Evolutionary conservation across 2,329 filamentous ascomycete species (phyloP).

Genomic region (Diaporthe sp.): DNA sequence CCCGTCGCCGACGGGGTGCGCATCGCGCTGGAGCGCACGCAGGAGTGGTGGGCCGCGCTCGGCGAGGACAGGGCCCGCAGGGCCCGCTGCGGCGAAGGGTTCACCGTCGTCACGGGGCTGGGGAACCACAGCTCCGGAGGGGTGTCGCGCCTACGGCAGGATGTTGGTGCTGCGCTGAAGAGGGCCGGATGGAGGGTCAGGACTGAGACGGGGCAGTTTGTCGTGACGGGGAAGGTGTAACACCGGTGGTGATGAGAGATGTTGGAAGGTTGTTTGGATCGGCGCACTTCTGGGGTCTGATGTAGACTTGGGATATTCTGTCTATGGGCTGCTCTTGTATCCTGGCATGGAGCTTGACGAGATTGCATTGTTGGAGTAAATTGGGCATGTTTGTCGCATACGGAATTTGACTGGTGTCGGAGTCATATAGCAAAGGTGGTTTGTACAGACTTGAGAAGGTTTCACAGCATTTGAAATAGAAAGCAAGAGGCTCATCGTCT

Average conservation of each 20-base stretch:
- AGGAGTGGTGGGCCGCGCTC: slow-evolving; percentile 81
- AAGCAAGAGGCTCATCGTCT: not conserved
- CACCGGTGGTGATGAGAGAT: not conserved
- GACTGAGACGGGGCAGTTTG: slow-evolving; percentile 77
- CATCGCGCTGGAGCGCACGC: slow-evolving; percentile 78
- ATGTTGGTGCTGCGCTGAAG: slow-evolving; percentile 81
- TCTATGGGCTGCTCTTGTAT: not conserved
- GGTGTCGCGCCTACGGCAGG: slow-evolving; percentile 80
- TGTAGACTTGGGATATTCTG: not conserved
- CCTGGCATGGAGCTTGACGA: not conserved
- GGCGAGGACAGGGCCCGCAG: slow-evolving; percentile 72
- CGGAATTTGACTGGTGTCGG: not conserved
- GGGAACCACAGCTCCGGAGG: slow-evolving; percentile 85
- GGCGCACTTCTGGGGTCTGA: not conserved
- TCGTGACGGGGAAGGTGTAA: slow-evolving; percentile 70
- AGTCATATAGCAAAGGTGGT: not conserved
- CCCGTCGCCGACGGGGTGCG: slow-evolving; percentile 84
- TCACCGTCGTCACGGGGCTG: slow-evolving; percentile 83
- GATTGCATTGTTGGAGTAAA: slow-evolving; percentile 18
- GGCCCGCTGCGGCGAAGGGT: slow-evolving; percentile 64
- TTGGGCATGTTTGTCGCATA: not conserved
- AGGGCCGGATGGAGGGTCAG: slow-evolving; percentile 88
- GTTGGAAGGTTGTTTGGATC: not conserved
- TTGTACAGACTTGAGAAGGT: not conserved
- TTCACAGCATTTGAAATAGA: not conserved